Conservation (phyloP, 148 eudicot species). For the Mesembryanthemum crystallinum region DNA sequence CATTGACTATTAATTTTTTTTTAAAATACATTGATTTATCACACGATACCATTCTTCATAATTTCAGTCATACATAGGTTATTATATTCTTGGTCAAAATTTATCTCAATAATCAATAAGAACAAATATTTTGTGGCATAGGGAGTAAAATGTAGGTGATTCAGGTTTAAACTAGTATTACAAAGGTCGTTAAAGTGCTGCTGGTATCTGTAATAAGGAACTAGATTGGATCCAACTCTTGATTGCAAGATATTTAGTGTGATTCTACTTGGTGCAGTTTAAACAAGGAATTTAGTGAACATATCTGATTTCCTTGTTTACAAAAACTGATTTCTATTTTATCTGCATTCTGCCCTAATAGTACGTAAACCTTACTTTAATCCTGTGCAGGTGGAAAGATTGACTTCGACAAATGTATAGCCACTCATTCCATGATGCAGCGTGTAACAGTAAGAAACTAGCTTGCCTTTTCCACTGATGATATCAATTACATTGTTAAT, state of each 20-base stretch:
- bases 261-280: not conserved
- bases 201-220: not conserved
- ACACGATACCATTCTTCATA: too few species aligned
- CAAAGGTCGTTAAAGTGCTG: not conserved
- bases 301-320: not conserved
- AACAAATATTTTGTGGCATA: too few species aligned
- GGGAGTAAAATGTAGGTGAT: not conserved
- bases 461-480: not conserved
- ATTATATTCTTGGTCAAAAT: not conserved
- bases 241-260: not conserved
- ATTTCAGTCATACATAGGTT: not conserved
- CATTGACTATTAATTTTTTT: too few species aligned
- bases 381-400: conserved; percentile 50
- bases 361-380: not conserved
- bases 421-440: conserved; percentile 79
- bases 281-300: not conserved
- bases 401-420: conserved; percentile 85
- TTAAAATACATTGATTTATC: too few species aligned
- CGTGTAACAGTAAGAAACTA: conserved; percentile 62
- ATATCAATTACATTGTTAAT: not conserved
- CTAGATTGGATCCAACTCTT: not conserved
- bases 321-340: too few species aligned
- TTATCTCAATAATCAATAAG: too few species aligned
- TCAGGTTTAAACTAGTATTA: not conserved
- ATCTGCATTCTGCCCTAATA: not conserved